phyloP scores from a whole-genome alignment of 208 protist genomes.

The Porcisia deanei region DNA sequence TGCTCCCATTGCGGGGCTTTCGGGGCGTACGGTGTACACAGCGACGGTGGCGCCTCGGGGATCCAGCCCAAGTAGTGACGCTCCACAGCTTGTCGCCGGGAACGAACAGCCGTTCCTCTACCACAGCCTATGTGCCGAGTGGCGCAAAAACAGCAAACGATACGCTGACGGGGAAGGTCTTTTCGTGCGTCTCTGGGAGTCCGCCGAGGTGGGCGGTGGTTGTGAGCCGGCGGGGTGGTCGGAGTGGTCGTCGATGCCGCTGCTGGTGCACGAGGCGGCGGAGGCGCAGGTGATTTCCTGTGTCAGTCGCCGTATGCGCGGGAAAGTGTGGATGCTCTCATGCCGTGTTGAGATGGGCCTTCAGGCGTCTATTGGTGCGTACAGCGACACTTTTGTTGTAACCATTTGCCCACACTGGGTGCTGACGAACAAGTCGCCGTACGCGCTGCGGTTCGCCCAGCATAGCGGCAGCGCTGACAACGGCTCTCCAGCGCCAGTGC shows the following conservation, averaged over 20 bases:
- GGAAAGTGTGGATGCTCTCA: slow-evolving; percentile 44
- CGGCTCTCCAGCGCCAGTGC: neutral
- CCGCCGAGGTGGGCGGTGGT: neutral
- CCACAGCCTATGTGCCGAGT: slow-evolving; percentile 42
- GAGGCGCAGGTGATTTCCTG: slow-evolving; percentile 22
- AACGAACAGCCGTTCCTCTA: slow-evolving; percentile 32
- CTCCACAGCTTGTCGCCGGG: neutral
- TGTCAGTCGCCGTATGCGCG: slow-evolving; percentile 18
- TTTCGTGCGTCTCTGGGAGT: slow-evolving; percentile 29
- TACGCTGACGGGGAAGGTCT: slow-evolving; percentile 20
- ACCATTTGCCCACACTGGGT: slow-evolving; percentile 74
- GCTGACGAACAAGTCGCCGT: slow-evolving; percentile 57
- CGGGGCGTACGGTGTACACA: slow-evolving; percentile 18
- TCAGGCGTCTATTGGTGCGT: slow-evolving; percentile 28
- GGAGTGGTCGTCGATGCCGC: slow-evolving; percentile 44
- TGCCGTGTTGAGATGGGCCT: slow-evolving; percentile 58
- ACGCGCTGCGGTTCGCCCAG: slow-evolving; percentile 30
- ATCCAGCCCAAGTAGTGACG: neutral
- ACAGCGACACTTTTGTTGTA: slow-evolving; percentile 52
- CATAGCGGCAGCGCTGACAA: neutral
- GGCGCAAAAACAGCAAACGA: slow-evolving; percentile 12
- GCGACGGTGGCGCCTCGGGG: slow-evolving; percentile 21
- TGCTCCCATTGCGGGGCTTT: slow-evolving; percentile 18
- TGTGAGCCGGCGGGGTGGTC: slow-evolving; percentile 35
- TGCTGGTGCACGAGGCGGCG: slow-evolving; percentile 28